These are phyloP conservation scores for Microdochium trichocladiopsis DNA, from an alignment of 2,329 filamentous ascomycete genomes.

Conservation along the genomic window DNA sequence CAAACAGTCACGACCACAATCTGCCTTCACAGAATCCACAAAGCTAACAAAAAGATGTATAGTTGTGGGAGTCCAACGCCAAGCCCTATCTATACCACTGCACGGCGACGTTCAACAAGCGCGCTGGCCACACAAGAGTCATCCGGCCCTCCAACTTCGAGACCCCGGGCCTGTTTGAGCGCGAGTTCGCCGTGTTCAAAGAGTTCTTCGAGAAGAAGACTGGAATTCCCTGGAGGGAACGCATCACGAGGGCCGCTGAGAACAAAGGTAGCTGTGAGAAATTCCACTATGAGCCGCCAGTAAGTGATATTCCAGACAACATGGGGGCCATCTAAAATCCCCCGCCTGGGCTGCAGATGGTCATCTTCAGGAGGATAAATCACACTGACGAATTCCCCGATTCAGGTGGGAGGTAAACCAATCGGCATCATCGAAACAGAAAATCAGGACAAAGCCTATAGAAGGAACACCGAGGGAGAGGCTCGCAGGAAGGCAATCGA, in stretches of 20 bases:
- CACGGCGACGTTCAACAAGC: slow-evolving; percentile 41
- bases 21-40: too few relatives aligned
- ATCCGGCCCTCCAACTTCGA: slow-evolving; percentile 21
- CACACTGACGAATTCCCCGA: not conserved
- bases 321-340: too few relatives aligned
- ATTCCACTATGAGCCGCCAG: slow-evolving; percentile 41
- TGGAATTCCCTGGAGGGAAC: slow-evolving; percentile 51
- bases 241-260: slow-evolving; percentile 28
- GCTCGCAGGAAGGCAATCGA: too few relatives aligned
- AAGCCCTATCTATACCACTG: slow-evolving; percentile 55
- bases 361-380: not conserved
- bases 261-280: slow-evolving; percentile 12
- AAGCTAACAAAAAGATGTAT: too few relatives aligned
- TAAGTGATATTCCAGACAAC: slow-evolving; percentile 18
- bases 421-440: slow-evolving; percentile 12
- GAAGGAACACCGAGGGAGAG: too few relatives aligned
- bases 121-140: slow-evolving; percentile 24
- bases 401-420: slow-evolving; percentile 14
- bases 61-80: slow-evolving; percentile 63
- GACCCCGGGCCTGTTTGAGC: slow-evolving; percentile 27
- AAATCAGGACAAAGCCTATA: not conserved
- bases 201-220: slow-evolving; percentile 52
- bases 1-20: too few relatives aligned
- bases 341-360: too few relatives aligned
- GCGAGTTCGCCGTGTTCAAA: slow-evolving; percentile 44